phyloP scores from a whole-genome alignment of 768 basidiomycete species.

The Myochromella boudieri region DNA sequence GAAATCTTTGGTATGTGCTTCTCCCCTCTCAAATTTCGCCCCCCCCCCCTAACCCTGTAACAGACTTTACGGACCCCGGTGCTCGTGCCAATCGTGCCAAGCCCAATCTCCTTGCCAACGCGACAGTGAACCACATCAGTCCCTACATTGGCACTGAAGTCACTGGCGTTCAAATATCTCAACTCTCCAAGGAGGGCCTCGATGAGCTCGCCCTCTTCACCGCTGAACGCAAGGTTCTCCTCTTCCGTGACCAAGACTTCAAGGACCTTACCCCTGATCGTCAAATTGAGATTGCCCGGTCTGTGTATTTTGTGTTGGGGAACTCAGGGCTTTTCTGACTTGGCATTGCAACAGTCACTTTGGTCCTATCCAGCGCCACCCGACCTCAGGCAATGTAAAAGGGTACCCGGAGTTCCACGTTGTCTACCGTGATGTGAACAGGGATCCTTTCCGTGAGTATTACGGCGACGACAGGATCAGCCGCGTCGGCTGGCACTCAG shows the following conservation, averaged over 20 bases:
- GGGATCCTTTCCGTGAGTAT: conserved; percentile 44
- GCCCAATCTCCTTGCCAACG: conserved; percentile 46
- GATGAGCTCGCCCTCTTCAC: conserved; percentile 52
- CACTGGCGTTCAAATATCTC: conserved; percentile 50
- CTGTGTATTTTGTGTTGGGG: not conserved
- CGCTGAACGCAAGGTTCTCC: conserved; percentile 51
- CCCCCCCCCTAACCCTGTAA: too few species aligned
- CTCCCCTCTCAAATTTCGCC: too few species aligned
- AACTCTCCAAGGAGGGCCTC: conserved; percentile 50
- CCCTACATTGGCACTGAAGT: conserved; percentile 55
- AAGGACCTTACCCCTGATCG: conserved; percentile 53
- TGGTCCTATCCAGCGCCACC: conserved; percentile 46
- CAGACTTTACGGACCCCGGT: conserved; percentile 34
- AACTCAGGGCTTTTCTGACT: too few species aligned
- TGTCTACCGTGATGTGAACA: conserved; percentile 50
- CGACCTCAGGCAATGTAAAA: conserved; percentile 51
- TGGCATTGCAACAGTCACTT: conserved; percentile 31
- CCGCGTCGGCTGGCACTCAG: conserved; percentile 52
- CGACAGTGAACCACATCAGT: conserved; percentile 38
- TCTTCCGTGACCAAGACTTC: conserved; percentile 64
- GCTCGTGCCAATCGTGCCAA: conserved; percentile 48
- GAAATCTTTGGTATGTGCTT: conserved; percentile 50
- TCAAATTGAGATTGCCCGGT: conserved; percentile 53
- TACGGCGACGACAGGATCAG: conserved; percentile 39
- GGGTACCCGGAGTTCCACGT: conserved; percentile 62